Evolutionary conservation across 208 protist species (phyloP).

Genomic region (Acanthamoeba royreba): DNA sequence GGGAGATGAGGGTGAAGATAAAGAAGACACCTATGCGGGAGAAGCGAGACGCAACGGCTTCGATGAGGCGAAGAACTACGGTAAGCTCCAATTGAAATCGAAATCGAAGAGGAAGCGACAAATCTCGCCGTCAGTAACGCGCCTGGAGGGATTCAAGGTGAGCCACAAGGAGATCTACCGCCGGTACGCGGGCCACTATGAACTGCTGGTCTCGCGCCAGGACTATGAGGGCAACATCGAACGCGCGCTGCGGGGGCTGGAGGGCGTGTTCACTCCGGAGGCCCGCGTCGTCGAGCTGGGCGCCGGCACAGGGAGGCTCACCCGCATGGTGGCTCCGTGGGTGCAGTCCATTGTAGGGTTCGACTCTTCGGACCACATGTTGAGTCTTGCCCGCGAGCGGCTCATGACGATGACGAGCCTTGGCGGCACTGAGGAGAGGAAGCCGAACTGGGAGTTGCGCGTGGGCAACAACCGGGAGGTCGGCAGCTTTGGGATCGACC

Average conservation of each 20-base stretch:
- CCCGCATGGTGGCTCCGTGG: background rate
- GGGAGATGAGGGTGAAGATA: background rate
- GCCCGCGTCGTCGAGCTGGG: background rate
- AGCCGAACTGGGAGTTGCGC: background rate
- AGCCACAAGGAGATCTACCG: constrained; percentile 25
- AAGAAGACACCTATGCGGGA: too few species aligned
- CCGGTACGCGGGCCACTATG: background rate
- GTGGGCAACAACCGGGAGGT: constrained; percentile 16
- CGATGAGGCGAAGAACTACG: background rate
- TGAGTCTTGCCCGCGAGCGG: background rate
- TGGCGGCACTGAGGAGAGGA: background rate
- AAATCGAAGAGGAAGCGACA: too few species aligned
- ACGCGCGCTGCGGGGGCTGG: background rate
- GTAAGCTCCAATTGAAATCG: too few species aligned
- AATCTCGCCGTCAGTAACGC: too few species aligned
- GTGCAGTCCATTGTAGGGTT: background rate
- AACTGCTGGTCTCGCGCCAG: background rate
- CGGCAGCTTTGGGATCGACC: background rate
- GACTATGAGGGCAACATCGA: background rate
- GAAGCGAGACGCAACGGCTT: background rate
- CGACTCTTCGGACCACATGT: background rate
- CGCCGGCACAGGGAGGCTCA: background rate
- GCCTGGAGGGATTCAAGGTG: background rate
- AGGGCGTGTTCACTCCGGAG: background rate
- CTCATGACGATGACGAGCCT: background rate